Percentiles rank a stretch among this genome's conserved stretches.
Conservation (phyloP, 495 filamentous ascomycete species). For the Gamarada debralockiae region DNA sequence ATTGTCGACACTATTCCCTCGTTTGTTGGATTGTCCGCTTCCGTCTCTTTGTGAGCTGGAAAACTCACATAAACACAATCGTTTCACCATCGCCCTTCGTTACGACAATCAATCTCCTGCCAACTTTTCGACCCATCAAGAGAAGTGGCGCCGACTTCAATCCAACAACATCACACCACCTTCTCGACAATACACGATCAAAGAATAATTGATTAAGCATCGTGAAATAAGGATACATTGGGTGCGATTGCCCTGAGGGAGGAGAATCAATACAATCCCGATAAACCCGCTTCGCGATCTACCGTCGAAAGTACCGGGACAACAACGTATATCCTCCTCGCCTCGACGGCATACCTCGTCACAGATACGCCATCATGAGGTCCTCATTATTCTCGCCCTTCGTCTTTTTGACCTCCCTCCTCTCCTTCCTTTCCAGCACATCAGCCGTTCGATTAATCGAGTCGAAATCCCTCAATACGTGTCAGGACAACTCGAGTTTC, state of each 20-base stretch:
- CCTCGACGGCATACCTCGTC: constrained; percentile 20
- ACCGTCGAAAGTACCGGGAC: constrained; percentile 16
- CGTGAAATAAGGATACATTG: neutral
- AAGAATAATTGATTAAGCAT: no score
- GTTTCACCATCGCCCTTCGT: constrained; percentile 16
- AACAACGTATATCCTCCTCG: constrained; percentile 5
- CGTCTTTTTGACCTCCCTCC: constrained; percentile 22
- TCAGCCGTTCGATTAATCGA: constrained; percentile 45
- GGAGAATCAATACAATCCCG: neutral
- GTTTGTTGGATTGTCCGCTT: no score
- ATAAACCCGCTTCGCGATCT: neutral
- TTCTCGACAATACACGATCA: neutral
- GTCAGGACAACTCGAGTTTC: constrained; percentile 74
- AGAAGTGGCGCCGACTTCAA: constrained; percentile 2
- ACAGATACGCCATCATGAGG: constrained; percentile 29
- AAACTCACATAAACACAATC: constrained; percentile 13
- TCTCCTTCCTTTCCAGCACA: constrained; percentile 25
- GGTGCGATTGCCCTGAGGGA: neutral
- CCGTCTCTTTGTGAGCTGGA: constrained; percentile 22
- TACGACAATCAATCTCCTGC: constrained; percentile 12
- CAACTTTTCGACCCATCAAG: constrained; percentile 4
- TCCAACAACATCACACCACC: neutral
- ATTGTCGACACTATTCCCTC: no score
- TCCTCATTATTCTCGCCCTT: constrained; percentile 31
- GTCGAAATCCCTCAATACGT: constrained; percentile 74